Conservation (phyloP, 1,284 basidiomycete genomes). For the Phylloporus gajari region DNA sequence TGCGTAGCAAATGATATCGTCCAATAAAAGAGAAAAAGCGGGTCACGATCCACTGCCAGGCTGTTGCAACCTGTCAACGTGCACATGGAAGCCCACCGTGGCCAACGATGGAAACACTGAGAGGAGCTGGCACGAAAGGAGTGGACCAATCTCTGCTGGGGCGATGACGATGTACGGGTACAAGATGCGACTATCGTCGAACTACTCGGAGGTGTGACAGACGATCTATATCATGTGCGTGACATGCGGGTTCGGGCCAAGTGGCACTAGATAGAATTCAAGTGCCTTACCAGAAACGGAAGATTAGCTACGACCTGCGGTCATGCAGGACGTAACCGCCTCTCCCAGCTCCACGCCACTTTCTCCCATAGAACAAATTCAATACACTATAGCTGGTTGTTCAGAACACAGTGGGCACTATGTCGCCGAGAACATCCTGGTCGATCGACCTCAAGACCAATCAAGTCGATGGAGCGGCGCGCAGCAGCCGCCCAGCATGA, state of each 20-base stretch:
- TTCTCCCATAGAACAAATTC: slow-evolving; percentile 23
- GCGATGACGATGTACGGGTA: no score
- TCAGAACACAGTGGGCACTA: slow-evolving; percentile 78
- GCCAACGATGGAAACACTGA: no score
- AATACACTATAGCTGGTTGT: slow-evolving; percentile 67
- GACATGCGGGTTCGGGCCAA: no score
- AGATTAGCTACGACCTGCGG: background rate
- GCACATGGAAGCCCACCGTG: no score
- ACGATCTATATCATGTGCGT: no score
- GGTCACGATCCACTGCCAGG: slow-evolving; percentile 45
- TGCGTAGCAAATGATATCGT: slow-evolving; percentile 11
- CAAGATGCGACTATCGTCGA: no score
- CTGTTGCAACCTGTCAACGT: slow-evolving; percentile 60
- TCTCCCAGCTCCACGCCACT: slow-evolving; percentile 15
- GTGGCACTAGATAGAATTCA: no score
- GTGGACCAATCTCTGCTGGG: no score
- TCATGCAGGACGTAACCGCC: slow-evolving; percentile 23
- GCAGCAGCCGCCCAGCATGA: slow-evolving; percentile 60
- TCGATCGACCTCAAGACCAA: slow-evolving; percentile 71
- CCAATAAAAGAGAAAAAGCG: background rate
- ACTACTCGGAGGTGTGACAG: no score
- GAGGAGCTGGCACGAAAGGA: no score
- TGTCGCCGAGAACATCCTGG: slow-evolving; percentile 71
- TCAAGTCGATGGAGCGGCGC: slow-evolving; percentile 79
- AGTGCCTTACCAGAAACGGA: background rate